Evolutionary conservation across 2,329 filamentous ascomycete species (phyloP), one percentile per base, ranked within the genome.

Genomic region (Aspergillus sp.): DNA sequence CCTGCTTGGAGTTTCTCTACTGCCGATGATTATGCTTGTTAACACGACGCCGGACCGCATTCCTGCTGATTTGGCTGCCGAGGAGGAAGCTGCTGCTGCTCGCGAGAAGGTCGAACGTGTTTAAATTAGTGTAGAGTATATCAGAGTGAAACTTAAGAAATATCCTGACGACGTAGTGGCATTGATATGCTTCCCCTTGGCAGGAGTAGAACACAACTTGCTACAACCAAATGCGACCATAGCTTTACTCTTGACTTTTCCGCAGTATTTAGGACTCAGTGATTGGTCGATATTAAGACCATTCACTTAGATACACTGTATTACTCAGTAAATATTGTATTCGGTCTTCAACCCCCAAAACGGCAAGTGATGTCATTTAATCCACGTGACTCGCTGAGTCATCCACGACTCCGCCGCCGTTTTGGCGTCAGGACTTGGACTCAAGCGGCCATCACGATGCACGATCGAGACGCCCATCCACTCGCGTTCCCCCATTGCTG

Each of bases 1-100:
- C 13, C 67, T 77, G 5, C 74, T 77, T 57, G 74, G 66, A 8
- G 69, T 65, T 32, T 64, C 72, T 12, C 32, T 76, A 13, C 55
- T 66, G 2, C 74, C 74, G 2, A 77, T 77, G 74, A 65, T 73
- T 4, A 60, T 74, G 51, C 62, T 77, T 12, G 74, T 76, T 12
- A 77, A 77, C 56, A 64, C 69, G 15, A 76, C 75, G 4, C 74
- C 74, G 5, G 73, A 77, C 39, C 67, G 63, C 1, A 76, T 77
- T 42, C 75, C 75, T 1, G 75, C 74, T 3, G 74, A 77, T 55
- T 63, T 75, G 9, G 71, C 77, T 49, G 65, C 70, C 2, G 72
- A 75, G 52, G 62, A 71, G 59, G 38, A 22, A 58, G 22, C 22
- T 24, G 22, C 22, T 53, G 64, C 60, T 2, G 62, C 57, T 24